A percentile compares a stretch with the other conserved stretches of the same genome.
Evolutionary conservation across 2,329 filamentous ascomycete species (phyloP).

Genomic region (Knufia fluminis): DNA sequence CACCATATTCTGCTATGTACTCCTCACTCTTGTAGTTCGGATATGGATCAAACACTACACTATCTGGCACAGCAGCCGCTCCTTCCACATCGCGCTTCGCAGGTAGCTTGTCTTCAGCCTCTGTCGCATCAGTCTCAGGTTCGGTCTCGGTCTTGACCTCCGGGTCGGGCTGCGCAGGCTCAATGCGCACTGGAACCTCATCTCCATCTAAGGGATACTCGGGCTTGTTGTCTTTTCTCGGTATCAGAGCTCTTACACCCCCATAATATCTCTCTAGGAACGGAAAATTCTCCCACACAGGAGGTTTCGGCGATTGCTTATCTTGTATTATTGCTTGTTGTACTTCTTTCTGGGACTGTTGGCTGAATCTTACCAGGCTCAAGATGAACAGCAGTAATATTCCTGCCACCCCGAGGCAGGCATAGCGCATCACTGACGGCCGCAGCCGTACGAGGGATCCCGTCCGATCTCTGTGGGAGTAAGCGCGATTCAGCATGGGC

Average conservation of each 20-base stretch:
- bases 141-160: constrained; percentile 12
- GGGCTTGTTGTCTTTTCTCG: constrained; percentile 57
- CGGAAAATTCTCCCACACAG: constrained; percentile 76
- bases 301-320: constrained; percentile 35
- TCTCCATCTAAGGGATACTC: constrained; percentile 64
- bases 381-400: constrained; percentile 68
- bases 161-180: constrained; percentile 28
- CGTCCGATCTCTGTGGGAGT: constrained; percentile 27
- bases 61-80: constrained; percentile 24
- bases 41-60: constrained; percentile 58
- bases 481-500: constrained; percentile 31
- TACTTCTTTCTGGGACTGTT: constrained; percentile 56
- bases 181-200: constrained; percentile 46
- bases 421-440: constrained; percentile 64
- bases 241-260: constrained; percentile 64
- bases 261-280: constrained; percentile 87
- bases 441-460: constrained; percentile 53
- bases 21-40: constrained; percentile 50
- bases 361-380: constrained; percentile 63
- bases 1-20: constrained; percentile 48
- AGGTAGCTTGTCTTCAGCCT: constrained; percentile 6
- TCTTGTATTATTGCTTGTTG: constrained; percentile 38
- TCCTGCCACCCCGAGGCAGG: constrained; percentile 62
- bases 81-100: constrained; percentile 27
- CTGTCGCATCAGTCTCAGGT: constrained; percentile 14